Conservation (phyloP, 768 basidiomycete species). For the Lactarius sp. region DNA sequence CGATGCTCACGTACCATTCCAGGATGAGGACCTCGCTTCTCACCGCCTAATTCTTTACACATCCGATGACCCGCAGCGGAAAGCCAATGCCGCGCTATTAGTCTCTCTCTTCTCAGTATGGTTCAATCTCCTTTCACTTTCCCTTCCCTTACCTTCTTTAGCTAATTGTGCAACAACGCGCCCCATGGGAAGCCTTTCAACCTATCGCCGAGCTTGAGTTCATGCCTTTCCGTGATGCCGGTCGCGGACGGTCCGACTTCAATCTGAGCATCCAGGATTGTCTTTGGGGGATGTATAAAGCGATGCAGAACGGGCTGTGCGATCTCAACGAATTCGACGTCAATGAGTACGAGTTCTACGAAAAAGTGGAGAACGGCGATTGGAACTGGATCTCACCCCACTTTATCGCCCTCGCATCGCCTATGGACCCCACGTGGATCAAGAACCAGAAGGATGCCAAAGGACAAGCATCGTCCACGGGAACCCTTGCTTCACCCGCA, state of each 20-base stretch:
- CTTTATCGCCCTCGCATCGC: slow-evolving; percentile 93
- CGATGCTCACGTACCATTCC: slow-evolving; percentile 21
- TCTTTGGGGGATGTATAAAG: slow-evolving; percentile 83
- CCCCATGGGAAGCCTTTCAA: slow-evolving; percentile 93
- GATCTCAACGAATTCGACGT: slow-evolving; percentile 94
- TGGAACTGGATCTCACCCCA: slow-evolving; percentile 94
- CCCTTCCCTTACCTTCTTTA: slow-evolving; percentile 31
- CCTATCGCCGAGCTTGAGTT: slow-evolving; percentile 91
- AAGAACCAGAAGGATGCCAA: slow-evolving; percentile 69
- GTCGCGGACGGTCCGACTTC: slow-evolving; percentile 87
- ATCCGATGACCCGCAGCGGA: slow-evolving; percentile 75
- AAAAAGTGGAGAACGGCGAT: slow-evolving; percentile 93
- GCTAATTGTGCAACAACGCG: slow-evolving; percentile 89
- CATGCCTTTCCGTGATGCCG: slow-evolving; percentile 95
- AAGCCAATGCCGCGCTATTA: slow-evolving; percentile 92
- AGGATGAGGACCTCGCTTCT: slow-evolving; percentile 73
- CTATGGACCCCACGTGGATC: slow-evolving; percentile 75
- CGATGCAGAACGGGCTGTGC: slow-evolving; percentile 86
- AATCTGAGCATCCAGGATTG: slow-evolving; percentile 92
- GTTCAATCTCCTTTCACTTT: slow-evolving; percentile 19
- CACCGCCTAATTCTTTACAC: slow-evolving; percentile 85
- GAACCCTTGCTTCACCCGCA: slow-evolving; percentile 27
- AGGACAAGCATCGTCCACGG: slow-evolving; percentile 48
- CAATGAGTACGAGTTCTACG: slow-evolving; percentile 90
- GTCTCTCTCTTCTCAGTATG: slow-evolving; percentile 90